Evolutionary conservation across 495 filamentous ascomycete species (phyloP).

Genomic region (Terfezia claveryi): DNA sequence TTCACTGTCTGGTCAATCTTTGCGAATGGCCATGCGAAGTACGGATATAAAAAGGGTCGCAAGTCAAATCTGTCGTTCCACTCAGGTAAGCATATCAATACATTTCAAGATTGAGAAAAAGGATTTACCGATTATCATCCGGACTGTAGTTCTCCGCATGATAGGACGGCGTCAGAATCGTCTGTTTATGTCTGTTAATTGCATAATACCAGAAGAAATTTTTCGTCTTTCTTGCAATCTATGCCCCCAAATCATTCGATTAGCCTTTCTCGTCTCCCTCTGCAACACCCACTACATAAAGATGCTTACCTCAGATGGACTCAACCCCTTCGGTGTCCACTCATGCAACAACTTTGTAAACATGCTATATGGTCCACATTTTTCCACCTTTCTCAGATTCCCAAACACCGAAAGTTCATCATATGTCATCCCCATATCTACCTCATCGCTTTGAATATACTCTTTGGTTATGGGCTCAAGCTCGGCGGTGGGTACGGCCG

Average conservation of each 20-base stretch:
- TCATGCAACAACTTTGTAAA: conserved; percentile 46
- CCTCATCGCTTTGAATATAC: conserved; percentile 51
- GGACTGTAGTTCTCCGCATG: conserved; percentile 34
- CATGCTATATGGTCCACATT: conserved; percentile 52
- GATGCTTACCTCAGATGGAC: conserved; percentile 21
- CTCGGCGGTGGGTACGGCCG: conserved; percentile 61
- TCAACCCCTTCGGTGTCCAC: conserved; percentile 34
- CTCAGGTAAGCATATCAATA: background rate
- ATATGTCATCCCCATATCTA: conserved; percentile 49
- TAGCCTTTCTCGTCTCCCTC: conserved; percentile 35
- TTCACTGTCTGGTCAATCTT: conserved; percentile 28
- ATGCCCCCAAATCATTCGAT: conserved; percentile 9
- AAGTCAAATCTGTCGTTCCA: conserved; percentile 29
- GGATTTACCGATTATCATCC: conserved; percentile 35
- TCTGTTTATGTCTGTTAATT: conserved; percentile 43
- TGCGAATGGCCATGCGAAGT: conserved; percentile 29
- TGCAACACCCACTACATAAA: conserved; percentile 13
- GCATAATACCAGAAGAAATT: conserved; percentile 50
- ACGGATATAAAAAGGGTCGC: conserved; percentile 39
- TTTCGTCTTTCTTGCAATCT: conserved; percentile 21
- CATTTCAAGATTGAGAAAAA: background rate
- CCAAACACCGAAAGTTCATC: conserved; percentile 29
- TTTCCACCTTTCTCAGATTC: conserved; percentile 40
- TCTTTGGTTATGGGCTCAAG: conserved; percentile 53
- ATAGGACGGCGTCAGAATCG: conserved; percentile 37